Conservation (phyloP, 2,329 filamentous ascomycete genomes). For the Tolypocladium album region DNA sequence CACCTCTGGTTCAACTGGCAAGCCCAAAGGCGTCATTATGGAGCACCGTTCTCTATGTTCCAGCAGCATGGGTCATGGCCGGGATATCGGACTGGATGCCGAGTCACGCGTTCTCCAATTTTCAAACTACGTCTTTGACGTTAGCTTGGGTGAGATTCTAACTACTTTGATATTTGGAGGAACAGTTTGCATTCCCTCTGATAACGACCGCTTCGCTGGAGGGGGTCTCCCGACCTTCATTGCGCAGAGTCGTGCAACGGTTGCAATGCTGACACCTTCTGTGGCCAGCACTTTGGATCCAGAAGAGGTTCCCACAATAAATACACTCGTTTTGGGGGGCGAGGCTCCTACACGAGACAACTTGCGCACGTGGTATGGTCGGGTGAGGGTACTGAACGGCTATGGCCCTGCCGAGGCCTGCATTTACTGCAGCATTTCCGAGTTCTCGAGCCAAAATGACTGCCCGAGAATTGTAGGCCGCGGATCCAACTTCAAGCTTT, state of each 20-base stretch:
- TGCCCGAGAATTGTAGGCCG: conserved; percentile 4
- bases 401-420: conserved; percentile 10
- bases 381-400: conserved; percentile 5
- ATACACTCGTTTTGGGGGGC: conserved; percentile 5
- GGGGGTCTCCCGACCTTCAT: conserved; percentile 2
- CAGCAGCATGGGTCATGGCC: conserved; percentile 34
- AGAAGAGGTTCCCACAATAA: conserved; percentile 5
- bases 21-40: conserved; percentile 15
- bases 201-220: neutral
- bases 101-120: conserved; percentile 42
- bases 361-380: conserved; percentile 8
- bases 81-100: conserved; percentile 31
- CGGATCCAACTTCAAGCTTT: conserved; percentile 5
- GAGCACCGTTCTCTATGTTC: conserved; percentile 43
- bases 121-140: conserved; percentile 39
- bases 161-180: conserved; percentile 10
- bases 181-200: conserved; percentile 12
- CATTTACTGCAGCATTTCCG: conserved; percentile 2
- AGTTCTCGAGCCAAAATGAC: neutral
- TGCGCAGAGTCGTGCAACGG: neutral
- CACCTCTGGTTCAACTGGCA: conserved; percentile 16
- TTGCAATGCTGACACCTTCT: conserved; percentile 9
- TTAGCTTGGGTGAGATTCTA: conserved; percentile 22
- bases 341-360: conserved; percentile 4
- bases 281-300: conserved; percentile 7